Conservation (phyloP, 148 eudicot species). For the Linanthus parryae region DNA sequence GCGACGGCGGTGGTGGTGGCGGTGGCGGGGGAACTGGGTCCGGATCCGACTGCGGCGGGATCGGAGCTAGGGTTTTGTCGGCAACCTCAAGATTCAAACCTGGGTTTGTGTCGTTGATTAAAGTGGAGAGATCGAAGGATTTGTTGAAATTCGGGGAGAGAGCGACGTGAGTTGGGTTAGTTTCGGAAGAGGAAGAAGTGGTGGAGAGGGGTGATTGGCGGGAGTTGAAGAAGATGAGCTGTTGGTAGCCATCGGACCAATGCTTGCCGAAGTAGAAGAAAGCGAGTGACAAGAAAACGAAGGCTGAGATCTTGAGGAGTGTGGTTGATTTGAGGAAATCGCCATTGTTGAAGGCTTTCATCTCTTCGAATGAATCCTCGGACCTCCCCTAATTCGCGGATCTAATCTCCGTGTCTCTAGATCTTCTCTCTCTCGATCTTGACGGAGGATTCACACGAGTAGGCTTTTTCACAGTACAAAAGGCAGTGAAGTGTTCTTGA, state of each 20-base stretch:
- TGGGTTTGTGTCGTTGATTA: slow-evolving; percentile 22
- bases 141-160: slow-evolving; percentile 61
- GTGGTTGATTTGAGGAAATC: slow-evolving; percentile 37
- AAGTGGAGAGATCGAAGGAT: slow-evolving; percentile 34
- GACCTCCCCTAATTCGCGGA: neutral
- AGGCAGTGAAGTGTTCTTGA: neutral
- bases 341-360: slow-evolving; percentile 42
- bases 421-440: too few relatives aligned
- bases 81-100: neutral
- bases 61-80: slow-evolving; percentile 9
- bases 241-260: slow-evolving; percentile 41
- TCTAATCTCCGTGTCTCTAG: slow-evolving; percentile 6
- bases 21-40: slow-evolving; percentile 14
- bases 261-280: slow-evolving; percentile 79
- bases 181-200: slow-evolving; percentile 10
- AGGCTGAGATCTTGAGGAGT: slow-evolving; percentile 35
- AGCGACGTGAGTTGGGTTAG: slow-evolving; percentile 32
- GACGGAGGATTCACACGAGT: too few relatives aligned
- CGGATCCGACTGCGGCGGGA: slow-evolving; percentile 2
- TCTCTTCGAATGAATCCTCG: slow-evolving; percentile 11
- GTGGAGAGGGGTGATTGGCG: too few relatives aligned
- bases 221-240: slow-evolving; percentile 43
- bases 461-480: too few relatives aligned
- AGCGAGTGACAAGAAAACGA: slow-evolving; percentile 47
- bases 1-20: slow-evolving; percentile 30